Conservation (phyloP, 106 monocot species). For the Cymbidium sinense region DNA sequence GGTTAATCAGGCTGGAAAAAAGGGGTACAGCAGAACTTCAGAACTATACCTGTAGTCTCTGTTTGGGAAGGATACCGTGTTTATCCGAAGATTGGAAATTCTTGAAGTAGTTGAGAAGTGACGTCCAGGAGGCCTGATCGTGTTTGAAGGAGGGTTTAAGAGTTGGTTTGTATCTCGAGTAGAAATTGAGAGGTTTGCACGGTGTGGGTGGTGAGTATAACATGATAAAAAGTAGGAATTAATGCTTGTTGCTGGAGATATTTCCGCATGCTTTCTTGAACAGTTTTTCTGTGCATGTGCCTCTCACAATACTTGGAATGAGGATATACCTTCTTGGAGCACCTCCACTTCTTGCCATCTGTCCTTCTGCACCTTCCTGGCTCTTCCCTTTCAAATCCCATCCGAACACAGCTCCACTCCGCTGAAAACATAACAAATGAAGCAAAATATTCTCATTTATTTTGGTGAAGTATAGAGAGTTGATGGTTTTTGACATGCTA, state of each 20-base stretch:
- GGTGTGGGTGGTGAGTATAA: background rate
- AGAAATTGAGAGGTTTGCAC: constrained; percentile 19
- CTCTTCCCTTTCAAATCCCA: constrained; percentile 58
- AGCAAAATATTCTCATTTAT: background rate
- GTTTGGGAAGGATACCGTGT: constrained; percentile 9
- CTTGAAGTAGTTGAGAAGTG: constrained; percentile 4
- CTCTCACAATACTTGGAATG: constrained; percentile 90
- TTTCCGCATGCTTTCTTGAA: constrained; percentile 99
- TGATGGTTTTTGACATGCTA: background rate
- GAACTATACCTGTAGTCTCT: constrained; percentile 11
- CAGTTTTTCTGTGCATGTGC: constrained; percentile 86
- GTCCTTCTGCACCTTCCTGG: constrained; percentile 86
- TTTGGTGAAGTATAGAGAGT: no score
- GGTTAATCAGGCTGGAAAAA: no score
- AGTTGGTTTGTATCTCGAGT: constrained; percentile 21
- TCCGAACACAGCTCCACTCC: constrained; percentile 48
- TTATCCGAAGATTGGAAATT: background rate
- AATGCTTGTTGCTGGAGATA: constrained; percentile 23
- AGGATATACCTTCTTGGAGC: constrained; percentile 67
- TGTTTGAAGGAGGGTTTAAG: constrained; percentile 7
- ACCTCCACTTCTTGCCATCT: no score
- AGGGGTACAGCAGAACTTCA: no score
- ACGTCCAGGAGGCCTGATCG: no score
- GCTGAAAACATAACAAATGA: constrained; percentile 19
- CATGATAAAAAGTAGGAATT: background rate